Evolutionary conservation across 106 monocot species (phyloP).

Genomic region (Allium sativum): DNA sequence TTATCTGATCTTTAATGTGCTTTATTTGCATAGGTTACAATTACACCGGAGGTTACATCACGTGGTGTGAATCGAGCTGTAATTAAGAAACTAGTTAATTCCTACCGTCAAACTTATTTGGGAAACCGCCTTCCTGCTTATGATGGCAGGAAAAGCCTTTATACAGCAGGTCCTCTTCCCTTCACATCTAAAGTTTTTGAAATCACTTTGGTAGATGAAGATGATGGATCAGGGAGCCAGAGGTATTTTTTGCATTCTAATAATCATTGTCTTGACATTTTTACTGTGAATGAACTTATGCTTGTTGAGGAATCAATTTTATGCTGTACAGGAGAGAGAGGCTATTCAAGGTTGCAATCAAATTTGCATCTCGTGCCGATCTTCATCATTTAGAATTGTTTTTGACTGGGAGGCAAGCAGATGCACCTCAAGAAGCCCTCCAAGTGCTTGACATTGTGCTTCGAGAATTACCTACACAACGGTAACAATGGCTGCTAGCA

Average conservation of each 20-base stretch:
- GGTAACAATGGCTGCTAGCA: conserved; percentile 14
- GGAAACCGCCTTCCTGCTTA: conserved; percentile 80
- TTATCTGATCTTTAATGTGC: neutral
- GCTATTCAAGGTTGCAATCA: conserved; percentile 60
- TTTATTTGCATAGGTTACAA: conserved; percentile 43
- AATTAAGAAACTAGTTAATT: conserved; percentile 45
- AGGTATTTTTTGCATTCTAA: neutral
- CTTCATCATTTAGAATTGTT: conserved; percentile 64
- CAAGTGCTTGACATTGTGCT: conserved; percentile 92
- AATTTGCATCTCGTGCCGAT: conserved; percentile 72
- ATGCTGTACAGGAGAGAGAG: conserved; percentile 32
- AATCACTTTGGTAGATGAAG: conserved; percentile 48
- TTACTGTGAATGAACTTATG: no score
- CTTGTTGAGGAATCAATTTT: neutral
- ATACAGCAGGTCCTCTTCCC: conserved; percentile 70
- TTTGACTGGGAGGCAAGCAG: conserved; percentile 59
- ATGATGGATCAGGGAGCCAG: conserved; percentile 43
- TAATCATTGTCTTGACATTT: no score
- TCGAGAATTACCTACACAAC: conserved; percentile 61
- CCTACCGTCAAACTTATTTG: conserved; percentile 39
- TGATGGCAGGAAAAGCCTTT: conserved; percentile 77
- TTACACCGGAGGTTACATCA: conserved; percentile 58
- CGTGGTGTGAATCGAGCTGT: conserved; percentile 65
- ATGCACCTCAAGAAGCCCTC: conserved; percentile 91
- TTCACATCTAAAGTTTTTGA: conserved; percentile 46